These are phyloP conservation scores for Bauhinia variegata DNA, from an alignment of 306 rosid genomes.

Conservation along the genomic window DNA sequence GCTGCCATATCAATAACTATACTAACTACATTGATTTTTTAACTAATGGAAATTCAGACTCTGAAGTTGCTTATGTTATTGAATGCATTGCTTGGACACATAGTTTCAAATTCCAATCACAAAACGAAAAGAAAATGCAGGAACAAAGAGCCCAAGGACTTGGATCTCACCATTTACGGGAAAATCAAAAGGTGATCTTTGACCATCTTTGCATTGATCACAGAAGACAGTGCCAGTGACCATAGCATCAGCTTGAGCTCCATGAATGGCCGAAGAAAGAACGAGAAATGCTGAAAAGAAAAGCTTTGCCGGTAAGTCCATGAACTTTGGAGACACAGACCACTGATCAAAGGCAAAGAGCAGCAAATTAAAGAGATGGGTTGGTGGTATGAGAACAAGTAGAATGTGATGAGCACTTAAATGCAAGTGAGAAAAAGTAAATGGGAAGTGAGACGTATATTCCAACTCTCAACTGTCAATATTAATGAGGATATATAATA, in stretches of 20 bases:
- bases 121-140: neutral
- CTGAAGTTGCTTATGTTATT: no score
- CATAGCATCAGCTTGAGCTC: slow-evolving; percentile 54
- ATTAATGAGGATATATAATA: no score
- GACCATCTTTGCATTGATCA: slow-evolving; percentile 94
- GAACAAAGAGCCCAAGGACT: slow-evolving; percentile 18
- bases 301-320: slow-evolving; percentile 54
- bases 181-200: slow-evolving; percentile 69
- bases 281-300: slow-evolving; percentile 47
- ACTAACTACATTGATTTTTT: no score
- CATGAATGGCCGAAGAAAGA: slow-evolving; percentile 51
- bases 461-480: slow-evolving; percentile 69
- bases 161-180: slow-evolving; percentile 70
- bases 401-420: slow-evolving; percentile 41
- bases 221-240: slow-evolving; percentile 86
- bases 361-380: slow-evolving; percentile 28
- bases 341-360: slow-evolving; percentile 11
- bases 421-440: slow-evolving; percentile 16
- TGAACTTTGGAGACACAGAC: slow-evolving; percentile 42
- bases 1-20: no score
- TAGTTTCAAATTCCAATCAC: neutral
- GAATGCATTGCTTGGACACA: no score
- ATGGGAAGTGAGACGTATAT: slow-evolving; percentile 23
- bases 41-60: no score
- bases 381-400: slow-evolving; percentile 27